Conservation (phyloP, 2,329 filamentous ascomycete genomes). For the Colletotrichum musicola region DNA sequence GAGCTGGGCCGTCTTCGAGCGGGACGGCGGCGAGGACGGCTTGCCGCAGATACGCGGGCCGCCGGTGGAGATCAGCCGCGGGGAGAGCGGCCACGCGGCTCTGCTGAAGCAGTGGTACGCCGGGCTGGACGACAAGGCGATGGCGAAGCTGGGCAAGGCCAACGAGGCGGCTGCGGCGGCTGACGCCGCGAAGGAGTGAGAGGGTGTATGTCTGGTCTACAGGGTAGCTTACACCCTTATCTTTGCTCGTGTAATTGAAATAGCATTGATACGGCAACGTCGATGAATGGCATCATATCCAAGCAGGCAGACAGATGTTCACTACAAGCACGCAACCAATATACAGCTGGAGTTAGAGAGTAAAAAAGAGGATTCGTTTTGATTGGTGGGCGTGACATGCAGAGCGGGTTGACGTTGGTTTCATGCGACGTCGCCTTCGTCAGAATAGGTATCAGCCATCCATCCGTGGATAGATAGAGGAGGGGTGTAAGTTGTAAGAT, state of each 20-base stretch:
- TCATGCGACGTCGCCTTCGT: too few species aligned
- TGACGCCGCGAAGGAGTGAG: slow-evolving; percentile 39
- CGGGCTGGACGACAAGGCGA: slow-evolving; percentile 60
- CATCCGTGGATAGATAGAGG: neutral
- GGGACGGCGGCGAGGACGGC: slow-evolving; percentile 48
- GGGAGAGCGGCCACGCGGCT: slow-evolving; percentile 63
- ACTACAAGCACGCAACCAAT: too few species aligned
- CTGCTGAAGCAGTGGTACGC: slow-evolving; percentile 64
- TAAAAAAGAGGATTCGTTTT: too few species aligned
- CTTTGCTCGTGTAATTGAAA: too few species aligned
- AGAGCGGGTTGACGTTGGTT: too few species aligned
- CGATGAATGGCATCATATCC: neutral
- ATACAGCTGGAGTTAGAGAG: too few species aligned
- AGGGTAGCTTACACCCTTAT: too few species aligned
- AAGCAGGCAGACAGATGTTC: too few species aligned
- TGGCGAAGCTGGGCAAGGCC: slow-evolving; percentile 62
- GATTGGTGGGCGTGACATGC: too few species aligned
- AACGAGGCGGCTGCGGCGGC: slow-evolving; percentile 51
- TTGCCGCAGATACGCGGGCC: slow-evolving; percentile 69
- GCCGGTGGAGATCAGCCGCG: slow-evolving; percentile 67
- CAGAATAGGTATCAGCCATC: neutral
- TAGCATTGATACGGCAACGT: neutral
- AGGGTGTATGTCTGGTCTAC: too few species aligned
- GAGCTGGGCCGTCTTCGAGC: slow-evolving; percentile 73
- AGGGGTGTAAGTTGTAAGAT: neutral